Evolutionary conservation across 2,329 filamentous ascomycete genomes (phyloP), one percentile per base, ranked within the genome.

Genomic region (Harringtonia aguacate): DNA sequence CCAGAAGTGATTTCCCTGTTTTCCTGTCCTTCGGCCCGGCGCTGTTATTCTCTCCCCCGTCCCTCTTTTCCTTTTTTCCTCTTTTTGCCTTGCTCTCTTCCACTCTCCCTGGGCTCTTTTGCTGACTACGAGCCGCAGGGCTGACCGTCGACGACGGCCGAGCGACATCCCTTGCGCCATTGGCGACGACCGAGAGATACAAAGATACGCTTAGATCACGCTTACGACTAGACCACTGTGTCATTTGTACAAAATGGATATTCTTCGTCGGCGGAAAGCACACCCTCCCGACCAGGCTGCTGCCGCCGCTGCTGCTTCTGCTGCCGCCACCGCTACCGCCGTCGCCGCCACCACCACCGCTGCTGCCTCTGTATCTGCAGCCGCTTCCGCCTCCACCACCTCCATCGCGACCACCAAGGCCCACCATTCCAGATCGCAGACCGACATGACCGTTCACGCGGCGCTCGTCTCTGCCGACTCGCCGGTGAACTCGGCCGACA

Each of bases 401-500:
- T 28, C 35, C 8, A 20, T 24, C 29, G 21, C 6, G 15, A 17
- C 28, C 31, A 46, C 29, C 22, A 21, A 20, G 24, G n/a, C 10
- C 21, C 27, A 37, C n/a, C 29, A 22, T 29, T 24, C 43, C 21
- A 50, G 46, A 29, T 44, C 48, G 6, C 52, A 55, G 22, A 49
- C 44, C 21, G 48, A 50, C 27, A 45, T 45, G 46, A 13, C 45
- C 15, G 10, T 42, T 38, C 17, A 12, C 28, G n/a, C n/a, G 13
- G 18, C 31, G 9, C 22, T 39, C 5, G 12, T 43, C 2, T 44
- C 46, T 20, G 44, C 49, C 14, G 52, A 46, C 39, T 54, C 55
- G 14, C 51, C 54, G 22, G 43, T 52, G 8, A 55, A 51, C 44
- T 55, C 54, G 12, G 45, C 51, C 45, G 50, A 55, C 33, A 52